Percentiles rank a stretch among this genome's conserved stretches.
phyloP scores from a whole-genome alignment of 495 filamentous ascomycete genomes.

The Pyrenula aspistea region DNA sequence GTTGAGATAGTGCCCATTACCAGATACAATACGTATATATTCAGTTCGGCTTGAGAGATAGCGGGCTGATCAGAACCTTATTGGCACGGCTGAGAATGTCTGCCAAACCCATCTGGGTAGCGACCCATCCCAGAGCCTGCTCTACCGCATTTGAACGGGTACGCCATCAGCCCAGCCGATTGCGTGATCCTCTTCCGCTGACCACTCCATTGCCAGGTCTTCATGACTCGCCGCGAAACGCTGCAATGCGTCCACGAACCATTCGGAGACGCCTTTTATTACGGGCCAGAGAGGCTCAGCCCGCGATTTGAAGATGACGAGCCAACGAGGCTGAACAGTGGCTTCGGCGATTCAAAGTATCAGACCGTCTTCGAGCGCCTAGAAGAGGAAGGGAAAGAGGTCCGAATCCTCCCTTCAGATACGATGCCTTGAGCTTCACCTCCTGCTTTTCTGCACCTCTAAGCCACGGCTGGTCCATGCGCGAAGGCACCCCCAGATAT shows the following conservation, averaged over 20 bases:
- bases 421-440: no score
- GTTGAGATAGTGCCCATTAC: no score
- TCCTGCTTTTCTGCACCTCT: no score
- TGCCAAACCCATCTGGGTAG: constrained; percentile 76
- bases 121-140: constrained; percentile 85
- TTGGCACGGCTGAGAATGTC: constrained; percentile 38
- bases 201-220: constrained; percentile 49
- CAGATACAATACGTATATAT: no score
- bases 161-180: constrained; percentile 13
- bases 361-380: constrained; percentile 62
- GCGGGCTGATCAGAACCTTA: neutral
- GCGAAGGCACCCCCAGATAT: no score
- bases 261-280: constrained; percentile 95
- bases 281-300: constrained; percentile 75
- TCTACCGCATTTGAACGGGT: constrained; percentile 94
- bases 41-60: neutral
- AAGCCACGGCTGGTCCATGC: no score
- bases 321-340: constrained; percentile 52
- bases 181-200: neutral
- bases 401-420: constrained; percentile 35
- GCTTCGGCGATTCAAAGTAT: constrained; percentile 67
- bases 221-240: constrained; percentile 80
- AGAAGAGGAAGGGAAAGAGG: constrained; percentile 52
- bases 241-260: constrained; percentile 85
- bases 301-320: constrained; percentile 64